Evolutionary conservation across 1,139 yeast species (phyloP).

Genomic region (Debaryomyces sp.): DNA sequence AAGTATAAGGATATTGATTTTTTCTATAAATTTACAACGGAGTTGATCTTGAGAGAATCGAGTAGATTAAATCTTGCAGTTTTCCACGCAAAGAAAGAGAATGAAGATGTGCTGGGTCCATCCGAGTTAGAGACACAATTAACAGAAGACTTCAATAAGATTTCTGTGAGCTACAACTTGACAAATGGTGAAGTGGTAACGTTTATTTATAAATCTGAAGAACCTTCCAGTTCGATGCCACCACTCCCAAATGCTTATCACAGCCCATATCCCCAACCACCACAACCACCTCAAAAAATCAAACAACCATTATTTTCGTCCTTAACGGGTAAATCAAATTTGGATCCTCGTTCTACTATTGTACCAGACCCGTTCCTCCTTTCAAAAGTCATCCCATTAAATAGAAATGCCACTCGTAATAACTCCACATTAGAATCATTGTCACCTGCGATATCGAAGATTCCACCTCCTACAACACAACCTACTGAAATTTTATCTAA

Average conservation of each 20-base stretch:
- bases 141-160: conserved; percentile 62
- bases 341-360: conserved; percentile 66
- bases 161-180: conserved; percentile 59
- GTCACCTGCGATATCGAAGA: conserved; percentile 48
- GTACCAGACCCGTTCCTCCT: conserved; percentile 62
- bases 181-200: conserved; percentile 65
- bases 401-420: conserved; percentile 27
- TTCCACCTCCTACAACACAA: conserved; percentile 62
- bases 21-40: conserved; percentile 71
- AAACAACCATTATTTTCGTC: conserved; percentile 73
- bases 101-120: conserved; percentile 11
- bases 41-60: conserved; percentile 72
- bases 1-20: conserved; percentile 63
- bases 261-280: conserved; percentile 24
- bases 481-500: conserved; percentile 70
- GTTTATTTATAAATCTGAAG: conserved; percentile 39
- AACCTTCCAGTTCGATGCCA: conserved; percentile 23
- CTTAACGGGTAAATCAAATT: conserved; percentile 58
- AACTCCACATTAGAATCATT: conserved; percentile 52
- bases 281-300: conserved; percentile 28
- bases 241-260: conserved; percentile 18
- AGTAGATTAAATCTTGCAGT: conserved; percentile 38
- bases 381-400: conserved; percentile 61
- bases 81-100: conserved; percentile 27
- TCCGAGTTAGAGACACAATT: conserved; percentile 37